These are phyloP conservation scores for Fusarium sp. DNA, from an alignment of 2,329 filamentous ascomycete species.

Conservation along the genomic window DNA sequence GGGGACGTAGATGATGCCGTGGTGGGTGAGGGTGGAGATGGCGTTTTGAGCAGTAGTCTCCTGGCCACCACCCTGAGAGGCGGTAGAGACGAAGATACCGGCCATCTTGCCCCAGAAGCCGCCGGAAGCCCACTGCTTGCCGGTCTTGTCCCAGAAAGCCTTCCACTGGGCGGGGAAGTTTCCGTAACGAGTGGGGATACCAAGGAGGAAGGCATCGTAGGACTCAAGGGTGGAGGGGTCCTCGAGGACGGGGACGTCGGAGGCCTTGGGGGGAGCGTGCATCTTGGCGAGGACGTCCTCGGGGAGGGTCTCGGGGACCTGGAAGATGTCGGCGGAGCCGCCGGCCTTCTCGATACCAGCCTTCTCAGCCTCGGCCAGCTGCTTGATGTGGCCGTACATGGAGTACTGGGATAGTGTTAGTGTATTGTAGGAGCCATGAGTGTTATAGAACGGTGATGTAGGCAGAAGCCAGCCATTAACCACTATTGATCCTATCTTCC, in stretches of 20 bases:
- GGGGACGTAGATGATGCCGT: slow-evolving; percentile 97
- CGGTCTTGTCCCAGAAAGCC: slow-evolving; percentile 91
- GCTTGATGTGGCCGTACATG: slow-evolving; percentile 91
- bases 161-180: slow-evolving; percentile 99
- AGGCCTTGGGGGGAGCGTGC: slow-evolving; percentile 85
- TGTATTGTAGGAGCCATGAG: not conserved
- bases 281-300: slow-evolving; percentile 90
- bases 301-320: slow-evolving; percentile 90
- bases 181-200: slow-evolving; percentile 95
- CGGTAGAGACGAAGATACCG: slow-evolving; percentile 93
- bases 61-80: slow-evolving; percentile 88
- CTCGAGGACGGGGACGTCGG: slow-evolving; percentile 75
- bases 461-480: slow-evolving; percentile 2
- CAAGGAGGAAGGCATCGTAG: slow-evolving; percentile 93
- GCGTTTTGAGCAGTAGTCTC: slow-evolving; percentile 86
- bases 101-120: slow-evolving; percentile 90
- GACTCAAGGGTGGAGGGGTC: slow-evolving; percentile 72
- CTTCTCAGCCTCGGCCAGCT: slow-evolving; percentile 91
- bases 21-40: slow-evolving; percentile 90
- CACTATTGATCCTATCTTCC: not conserved
- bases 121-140: slow-evolving; percentile 85
- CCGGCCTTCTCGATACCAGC: slow-evolving; percentile 90
- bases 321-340: slow-evolving; percentile 85
- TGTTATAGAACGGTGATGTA: slow-evolving; percentile 1
- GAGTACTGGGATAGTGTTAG: slow-evolving; percentile 77